Evolutionary conservation across 1,284 basidiomycete genomes (phyloP).

Genomic region (Ceratobasidium sp.): DNA sequence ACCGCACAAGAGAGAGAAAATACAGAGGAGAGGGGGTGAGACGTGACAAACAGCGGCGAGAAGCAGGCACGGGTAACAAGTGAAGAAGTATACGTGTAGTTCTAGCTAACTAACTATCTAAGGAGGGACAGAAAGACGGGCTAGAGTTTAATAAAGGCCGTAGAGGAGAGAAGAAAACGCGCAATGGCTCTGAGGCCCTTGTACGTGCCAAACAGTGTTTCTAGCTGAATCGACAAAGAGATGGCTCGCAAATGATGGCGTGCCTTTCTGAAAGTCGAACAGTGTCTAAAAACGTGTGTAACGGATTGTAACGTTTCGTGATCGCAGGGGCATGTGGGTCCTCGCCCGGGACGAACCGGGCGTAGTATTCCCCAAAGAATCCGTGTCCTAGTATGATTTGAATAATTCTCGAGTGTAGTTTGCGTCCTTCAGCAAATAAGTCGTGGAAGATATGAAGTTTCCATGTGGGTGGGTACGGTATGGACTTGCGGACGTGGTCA

Average conservation of each 20-base stretch:
- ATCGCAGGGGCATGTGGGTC: slow-evolving; percentile 28
- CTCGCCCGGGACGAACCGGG: not conserved
- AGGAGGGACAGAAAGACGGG: not conserved
- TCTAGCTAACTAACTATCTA: no score
- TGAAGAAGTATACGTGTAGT: no score
- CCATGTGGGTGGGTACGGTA: not conserved
- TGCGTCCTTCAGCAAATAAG: not conserved
- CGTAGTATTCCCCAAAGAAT: slow-evolving; percentile 20
- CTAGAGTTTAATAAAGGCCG: not conserved
- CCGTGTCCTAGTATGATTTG: slow-evolving; percentile 10
- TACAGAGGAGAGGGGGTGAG: no score
- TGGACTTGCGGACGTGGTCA: not conserved
- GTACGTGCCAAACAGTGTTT: not conserved
- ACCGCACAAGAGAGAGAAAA: no score
- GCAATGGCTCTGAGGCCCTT: not conserved
- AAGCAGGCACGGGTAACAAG: no score
- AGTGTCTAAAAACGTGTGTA: slow-evolving; percentile 30
- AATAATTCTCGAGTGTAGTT: not conserved
- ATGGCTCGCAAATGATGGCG: not conserved
- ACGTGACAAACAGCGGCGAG: no score
- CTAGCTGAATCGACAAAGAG: not conserved
- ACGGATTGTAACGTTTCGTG: not conserved
- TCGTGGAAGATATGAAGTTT: not conserved
- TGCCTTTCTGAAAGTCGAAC: not conserved
- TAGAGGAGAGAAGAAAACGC: not conserved